Percentiles rank a stretch among this genome's conserved stretches.
Conservation (phyloP, 139 green algal species). For the Edaphochlamys debaryana region DNA sequence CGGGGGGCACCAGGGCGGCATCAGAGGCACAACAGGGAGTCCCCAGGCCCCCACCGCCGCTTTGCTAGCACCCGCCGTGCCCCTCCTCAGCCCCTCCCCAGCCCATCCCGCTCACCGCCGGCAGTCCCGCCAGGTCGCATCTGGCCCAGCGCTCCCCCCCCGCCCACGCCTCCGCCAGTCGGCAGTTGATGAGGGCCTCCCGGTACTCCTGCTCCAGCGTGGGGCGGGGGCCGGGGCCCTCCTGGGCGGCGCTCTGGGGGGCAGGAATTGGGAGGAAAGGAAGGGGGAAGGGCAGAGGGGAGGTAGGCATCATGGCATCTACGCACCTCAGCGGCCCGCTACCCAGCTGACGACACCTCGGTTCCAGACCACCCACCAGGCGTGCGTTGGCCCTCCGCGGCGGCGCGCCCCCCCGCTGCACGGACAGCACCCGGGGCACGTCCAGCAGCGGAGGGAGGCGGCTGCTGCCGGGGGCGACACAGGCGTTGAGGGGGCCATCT, state of each 20-base stretch:
- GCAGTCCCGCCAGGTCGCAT: slow-evolving; percentile 39
- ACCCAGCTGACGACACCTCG: too few relatives aligned
- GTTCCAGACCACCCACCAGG: slow-evolving; percentile 1
- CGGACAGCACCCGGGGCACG: neutral
- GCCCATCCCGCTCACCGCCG: neutral
- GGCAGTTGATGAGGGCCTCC: slow-evolving; percentile 32
- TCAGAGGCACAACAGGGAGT: too few relatives aligned
- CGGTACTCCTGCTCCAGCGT: slow-evolving; percentile 43
- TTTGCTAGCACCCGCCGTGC: neutral
- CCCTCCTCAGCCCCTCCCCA: neutral
- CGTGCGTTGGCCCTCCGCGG: neutral
- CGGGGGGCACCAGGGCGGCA: too few relatives aligned
- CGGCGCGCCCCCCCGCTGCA: neutral
- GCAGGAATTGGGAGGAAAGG: too few relatives aligned
- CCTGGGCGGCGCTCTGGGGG: too few relatives aligned
- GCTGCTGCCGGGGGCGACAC: too few relatives aligned
- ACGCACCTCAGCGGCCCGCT: too few relatives aligned
- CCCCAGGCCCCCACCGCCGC: too few relatives aligned
- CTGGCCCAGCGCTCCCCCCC: slow-evolving; percentile 41
- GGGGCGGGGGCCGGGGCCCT: neutral
- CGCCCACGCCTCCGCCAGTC: slow-evolving; percentile 40
- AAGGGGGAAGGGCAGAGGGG: too few relatives aligned
- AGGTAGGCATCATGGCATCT: too few relatives aligned
- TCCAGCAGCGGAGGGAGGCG: neutral
- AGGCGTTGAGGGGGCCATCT: too few relatives aligned